Percentiles rank a stretch among this genome's conserved stretches.
These are phyloP conservation scores for Pseudocercospora fijiensis DNA, from an alignment of 2,329 filamentous ascomycete species.

Conservation along the genomic window DNA sequence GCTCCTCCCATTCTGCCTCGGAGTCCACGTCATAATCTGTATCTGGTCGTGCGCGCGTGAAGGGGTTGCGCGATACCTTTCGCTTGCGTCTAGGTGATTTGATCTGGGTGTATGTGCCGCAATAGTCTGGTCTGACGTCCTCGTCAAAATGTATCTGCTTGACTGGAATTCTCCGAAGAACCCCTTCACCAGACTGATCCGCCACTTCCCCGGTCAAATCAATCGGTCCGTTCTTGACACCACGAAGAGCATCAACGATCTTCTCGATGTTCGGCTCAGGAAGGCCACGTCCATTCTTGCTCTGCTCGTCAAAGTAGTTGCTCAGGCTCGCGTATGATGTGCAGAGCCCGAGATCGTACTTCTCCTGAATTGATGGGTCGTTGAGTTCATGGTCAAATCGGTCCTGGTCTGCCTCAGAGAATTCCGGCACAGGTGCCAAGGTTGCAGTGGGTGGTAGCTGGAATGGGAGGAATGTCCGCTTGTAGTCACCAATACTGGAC, in stretches of 20 bases:
- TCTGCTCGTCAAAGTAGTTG: conserved; percentile 24
- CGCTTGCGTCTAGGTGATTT: conserved; percentile 48
- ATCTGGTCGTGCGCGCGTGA: conserved; percentile 56
- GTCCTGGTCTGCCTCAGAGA: conserved; percentile 30
- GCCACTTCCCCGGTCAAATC: conserved; percentile 43
- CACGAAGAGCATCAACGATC: conserved; percentile 48
- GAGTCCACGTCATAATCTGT: conserved; percentile 83
- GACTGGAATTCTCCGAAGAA: conserved; percentile 53
- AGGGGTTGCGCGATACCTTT: conserved; percentile 55
- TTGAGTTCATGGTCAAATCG: conserved; percentile 35
- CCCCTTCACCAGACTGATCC: conserved; percentile 23
- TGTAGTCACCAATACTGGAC: conserved; percentile 41
- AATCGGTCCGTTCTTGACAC: conserved; percentile 43
- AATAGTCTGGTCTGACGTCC: conserved; percentile 66
- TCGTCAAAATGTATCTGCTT: conserved; percentile 64
- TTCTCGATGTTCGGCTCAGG: conserved; percentile 24
- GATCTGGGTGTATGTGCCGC: conserved; percentile 67
- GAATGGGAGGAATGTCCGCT: conserved; percentile 76
- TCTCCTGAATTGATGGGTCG: conserved; percentile 32
- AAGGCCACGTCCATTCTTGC: conserved; percentile 24
- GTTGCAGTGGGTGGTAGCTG: conserved; percentile 71
- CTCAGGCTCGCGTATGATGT: conserved; percentile 22
- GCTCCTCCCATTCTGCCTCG: conserved; percentile 79
- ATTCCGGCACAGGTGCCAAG: conserved; percentile 56
- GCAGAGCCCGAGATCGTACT: conserved; percentile 34